Percentiles rank a stretch among this genome's conserved stretches.
Conservation (phyloP, 1,284 basidiomycete species). For the Tilletiaria anomala region DNA sequence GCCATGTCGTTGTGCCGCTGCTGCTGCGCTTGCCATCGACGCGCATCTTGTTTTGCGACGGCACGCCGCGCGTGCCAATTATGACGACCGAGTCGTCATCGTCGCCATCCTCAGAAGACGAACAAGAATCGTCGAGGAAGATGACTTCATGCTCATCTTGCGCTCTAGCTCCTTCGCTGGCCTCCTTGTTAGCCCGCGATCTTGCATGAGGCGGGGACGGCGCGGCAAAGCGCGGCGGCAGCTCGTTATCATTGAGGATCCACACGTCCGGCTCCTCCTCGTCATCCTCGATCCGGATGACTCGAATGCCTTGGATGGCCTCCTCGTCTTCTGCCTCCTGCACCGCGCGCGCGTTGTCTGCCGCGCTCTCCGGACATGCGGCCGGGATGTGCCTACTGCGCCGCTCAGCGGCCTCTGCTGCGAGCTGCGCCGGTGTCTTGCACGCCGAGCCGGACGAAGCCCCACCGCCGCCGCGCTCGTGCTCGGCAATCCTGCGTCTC, state of each 20-base stretch:
- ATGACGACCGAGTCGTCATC: neutral
- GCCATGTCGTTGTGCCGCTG: neutral
- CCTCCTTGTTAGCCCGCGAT: too few relatives aligned
- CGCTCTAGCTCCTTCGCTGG: neutral
- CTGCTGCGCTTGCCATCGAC: neutral
- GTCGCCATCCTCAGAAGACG: neutral
- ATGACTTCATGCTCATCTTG: neutral
- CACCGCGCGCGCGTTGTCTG: neutral
- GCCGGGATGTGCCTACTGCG: neutral
- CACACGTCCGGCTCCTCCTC: slow-evolving; percentile 4
- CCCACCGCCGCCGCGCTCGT: neutral
- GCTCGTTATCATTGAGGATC: neutral
- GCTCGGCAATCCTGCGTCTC: neutral
- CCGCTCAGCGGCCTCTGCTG: slow-evolving; percentile 2
- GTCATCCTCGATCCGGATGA: slow-evolving; percentile 7
- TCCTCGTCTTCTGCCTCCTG: slow-evolving; percentile 4
- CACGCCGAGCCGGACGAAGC: too few relatives aligned
- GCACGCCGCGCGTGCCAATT: neutral
- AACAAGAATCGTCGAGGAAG: neutral
- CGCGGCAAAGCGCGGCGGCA: neutral
- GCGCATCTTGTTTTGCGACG: neutral
- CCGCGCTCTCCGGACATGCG: neutral
- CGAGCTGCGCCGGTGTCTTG: too few relatives aligned
- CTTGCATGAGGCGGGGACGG: too few relatives aligned
- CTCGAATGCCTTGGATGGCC: slow-evolving; percentile 4